Percentiles rank a stretch among this genome's conserved stretches.
Evolutionary conservation across 2,329 filamentous ascomycete species (phyloP).

Genomic region (Pezicula rhizophila): DNA sequence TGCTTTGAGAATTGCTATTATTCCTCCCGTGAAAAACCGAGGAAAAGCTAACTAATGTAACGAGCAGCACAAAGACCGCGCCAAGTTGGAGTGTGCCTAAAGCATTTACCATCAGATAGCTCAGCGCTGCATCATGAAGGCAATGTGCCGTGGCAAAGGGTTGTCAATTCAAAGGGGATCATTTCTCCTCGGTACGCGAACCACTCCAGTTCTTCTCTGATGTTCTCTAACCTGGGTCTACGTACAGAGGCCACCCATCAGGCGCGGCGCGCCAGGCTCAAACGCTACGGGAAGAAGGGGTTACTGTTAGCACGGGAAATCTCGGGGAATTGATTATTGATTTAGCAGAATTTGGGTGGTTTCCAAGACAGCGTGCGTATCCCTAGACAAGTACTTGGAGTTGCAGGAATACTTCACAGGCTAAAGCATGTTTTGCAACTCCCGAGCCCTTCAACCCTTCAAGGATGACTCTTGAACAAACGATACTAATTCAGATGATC

Average conservation of each 20-base stretch:
- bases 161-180: constrained; percentile 79
- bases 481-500: not conserved
- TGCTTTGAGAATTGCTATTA: too few relatives aligned
- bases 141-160: constrained; percentile 91
- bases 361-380: constrained; percentile 29
- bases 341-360: constrained; percentile 32
- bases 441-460: not conserved
- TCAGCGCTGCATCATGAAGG: constrained; percentile 56
- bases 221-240: not conserved
- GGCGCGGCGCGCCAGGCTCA: constrained; percentile 30
- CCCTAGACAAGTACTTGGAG: not conserved
- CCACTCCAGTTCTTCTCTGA: not conserved
- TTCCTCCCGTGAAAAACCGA: too few relatives aligned
- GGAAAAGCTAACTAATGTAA: too few relatives aligned
- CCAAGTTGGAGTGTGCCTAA: constrained; percentile 86
- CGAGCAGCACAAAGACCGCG: constrained; percentile 60
- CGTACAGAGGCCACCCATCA: constrained; percentile 24
- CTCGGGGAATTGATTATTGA: constrained; percentile 30
- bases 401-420: too few relatives aligned
- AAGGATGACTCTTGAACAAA: constrained; percentile 23
- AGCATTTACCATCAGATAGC: constrained; percentile 63
- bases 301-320: constrained; percentile 26
- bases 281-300: constrained; percentile 28
- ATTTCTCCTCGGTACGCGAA: constrained; percentile 75
- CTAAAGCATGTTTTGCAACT: too few relatives aligned